Conservation (phyloP, 352 stramenopile genomes). For the Phytophthora europaea region DNA sequence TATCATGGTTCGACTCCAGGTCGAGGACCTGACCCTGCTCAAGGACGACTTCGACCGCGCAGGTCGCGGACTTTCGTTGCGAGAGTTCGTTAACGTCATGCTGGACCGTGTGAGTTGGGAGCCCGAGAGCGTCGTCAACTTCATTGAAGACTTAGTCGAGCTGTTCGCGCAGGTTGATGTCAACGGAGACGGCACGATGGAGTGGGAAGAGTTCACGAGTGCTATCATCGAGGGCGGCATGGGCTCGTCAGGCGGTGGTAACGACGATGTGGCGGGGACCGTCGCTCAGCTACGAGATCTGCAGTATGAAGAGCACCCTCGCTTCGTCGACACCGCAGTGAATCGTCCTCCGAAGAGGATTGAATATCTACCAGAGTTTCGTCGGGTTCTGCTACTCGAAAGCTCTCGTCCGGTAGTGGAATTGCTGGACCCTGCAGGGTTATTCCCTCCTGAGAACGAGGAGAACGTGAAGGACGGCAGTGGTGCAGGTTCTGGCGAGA, state of each 20-base stretch:
- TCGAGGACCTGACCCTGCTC: slow-evolving; percentile 70
- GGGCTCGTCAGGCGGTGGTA: slow-evolving; percentile 39
- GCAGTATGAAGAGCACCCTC: slow-evolving; percentile 77
- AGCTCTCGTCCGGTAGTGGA: slow-evolving; percentile 74
- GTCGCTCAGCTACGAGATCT: slow-evolving; percentile 64
- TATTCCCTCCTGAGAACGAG: slow-evolving; percentile 51
- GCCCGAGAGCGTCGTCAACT: slow-evolving; percentile 55
- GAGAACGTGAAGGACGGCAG: slow-evolving; percentile 22
- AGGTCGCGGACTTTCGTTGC: slow-evolving; percentile 61
- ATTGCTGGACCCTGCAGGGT: slow-evolving; percentile 58
- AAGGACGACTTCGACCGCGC: slow-evolving; percentile 78
- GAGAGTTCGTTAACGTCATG: slow-evolving; percentile 80
- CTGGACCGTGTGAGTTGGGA: slow-evolving; percentile 77
- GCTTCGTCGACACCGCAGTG: slow-evolving; percentile 54
- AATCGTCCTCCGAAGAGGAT: slow-evolving; percentile 74
- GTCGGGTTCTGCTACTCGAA: slow-evolving; percentile 69
- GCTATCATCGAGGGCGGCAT: slow-evolving; percentile 87
- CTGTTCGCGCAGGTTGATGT: slow-evolving; percentile 83
- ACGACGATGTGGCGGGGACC: slow-evolving; percentile 42
- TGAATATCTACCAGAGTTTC: slow-evolving; percentile 67
- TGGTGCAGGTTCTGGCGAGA: slow-evolving; percentile 13
- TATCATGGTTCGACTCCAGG: slow-evolving; percentile 81
- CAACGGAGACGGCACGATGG: slow-evolving; percentile 83
- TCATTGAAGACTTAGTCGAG: slow-evolving; percentile 83
- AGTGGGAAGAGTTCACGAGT: slow-evolving; percentile 88